A percentile compares a stretch with the other conserved stretches of the same genome.
These are phyloP conservation scores for Plasmodium berghei DNA, from an alignment of 169 alveolate genomes.

Conservation along the genomic window DNA sequence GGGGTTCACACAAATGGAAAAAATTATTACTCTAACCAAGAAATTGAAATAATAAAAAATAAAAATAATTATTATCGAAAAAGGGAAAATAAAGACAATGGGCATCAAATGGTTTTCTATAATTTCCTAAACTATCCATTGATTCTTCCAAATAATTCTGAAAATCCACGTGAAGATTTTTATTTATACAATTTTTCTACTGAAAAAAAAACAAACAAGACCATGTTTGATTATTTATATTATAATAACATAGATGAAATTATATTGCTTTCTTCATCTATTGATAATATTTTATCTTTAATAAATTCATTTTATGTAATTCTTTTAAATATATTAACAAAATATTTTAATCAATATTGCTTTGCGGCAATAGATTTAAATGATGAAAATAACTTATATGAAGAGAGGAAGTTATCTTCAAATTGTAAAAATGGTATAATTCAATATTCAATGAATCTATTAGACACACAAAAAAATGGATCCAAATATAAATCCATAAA, in stretches of 20 bases:
- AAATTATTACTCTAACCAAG: not conserved
- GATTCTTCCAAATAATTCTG: slow-evolving; percentile 50
- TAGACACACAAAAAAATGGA: not conserved
- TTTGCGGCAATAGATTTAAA: slow-evolving; percentile 65
- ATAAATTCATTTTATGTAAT: slow-evolving; percentile 69
- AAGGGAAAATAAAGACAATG: not conserved
- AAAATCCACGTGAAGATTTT: slow-evolving; percentile 53
- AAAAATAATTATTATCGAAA: not conserved
- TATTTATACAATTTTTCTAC: slow-evolving; percentile 52
- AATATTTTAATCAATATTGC: slow-evolving; percentile 50
- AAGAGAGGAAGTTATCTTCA: not conserved
- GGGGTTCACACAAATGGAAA: not conserved
- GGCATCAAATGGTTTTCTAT: slow-evolving; percentile 5
- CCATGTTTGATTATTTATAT: slow-evolving; percentile 41
- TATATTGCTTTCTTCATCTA: slow-evolving; percentile 49
- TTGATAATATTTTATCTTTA: slow-evolving; percentile 62
- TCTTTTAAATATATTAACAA: slow-evolving; percentile 70
- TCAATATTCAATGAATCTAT: not conserved
- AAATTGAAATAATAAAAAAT: not conserved
- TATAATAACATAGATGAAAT: slow-evolving; percentile 71
- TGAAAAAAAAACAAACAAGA: slow-evolving; percentile 34
- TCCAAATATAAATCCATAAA: not conserved
- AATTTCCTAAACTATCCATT: slow-evolving; percentile 59
- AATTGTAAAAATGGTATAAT: not conserved
- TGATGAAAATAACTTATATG: slow-evolving; percentile 20